phyloP scores from a whole-genome alignment of 2,329 filamentous ascomycete species.

The Zymoseptoria passerinii region DNA sequence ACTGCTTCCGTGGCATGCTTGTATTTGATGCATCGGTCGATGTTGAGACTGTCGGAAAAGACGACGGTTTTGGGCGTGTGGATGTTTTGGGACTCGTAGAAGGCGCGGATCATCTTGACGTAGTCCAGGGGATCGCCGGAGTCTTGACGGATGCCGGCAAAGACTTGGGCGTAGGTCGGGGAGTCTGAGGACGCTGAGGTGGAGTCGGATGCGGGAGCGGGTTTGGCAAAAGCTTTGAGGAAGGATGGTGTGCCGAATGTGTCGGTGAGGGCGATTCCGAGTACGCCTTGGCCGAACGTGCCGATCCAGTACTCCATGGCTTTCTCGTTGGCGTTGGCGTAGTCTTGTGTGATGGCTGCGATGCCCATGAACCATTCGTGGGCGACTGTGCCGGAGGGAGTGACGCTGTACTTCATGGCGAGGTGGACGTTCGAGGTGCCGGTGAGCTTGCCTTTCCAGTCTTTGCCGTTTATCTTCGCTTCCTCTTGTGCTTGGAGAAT shows the following conservation, averaged over 20 bases:
- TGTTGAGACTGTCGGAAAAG: slow-evolving; percentile 90
- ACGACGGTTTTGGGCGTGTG: slow-evolving; percentile 79
- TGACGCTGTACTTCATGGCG: slow-evolving; percentile 81
- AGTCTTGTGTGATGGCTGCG: slow-evolving; percentile 81
- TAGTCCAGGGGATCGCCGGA: slow-evolving; percentile 79
- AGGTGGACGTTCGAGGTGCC: slow-evolving; percentile 97
- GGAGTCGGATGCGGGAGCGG: slow-evolving; percentile 35
- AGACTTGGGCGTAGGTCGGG: slow-evolving; percentile 69
- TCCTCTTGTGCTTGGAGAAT: slow-evolving; percentile 71
- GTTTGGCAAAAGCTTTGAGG: slow-evolving; percentile 70
- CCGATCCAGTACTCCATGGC: slow-evolving; percentile 82
- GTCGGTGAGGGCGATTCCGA: slow-evolving; percentile 81
- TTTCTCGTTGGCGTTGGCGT: slow-evolving; percentile 72
- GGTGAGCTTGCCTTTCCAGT: slow-evolving; percentile 62
- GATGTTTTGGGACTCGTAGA: slow-evolving; percentile 70
- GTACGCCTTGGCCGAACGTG: slow-evolving; percentile 71
- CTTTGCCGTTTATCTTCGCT: slow-evolving; percentile 47
- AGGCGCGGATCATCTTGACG: slow-evolving; percentile 67
- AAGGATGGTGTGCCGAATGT: slow-evolving; percentile 92
- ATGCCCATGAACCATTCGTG: slow-evolving; percentile 99
- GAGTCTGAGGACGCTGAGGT: slow-evolving; percentile 10
- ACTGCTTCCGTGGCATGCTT: slow-evolving; percentile 71
- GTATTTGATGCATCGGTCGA: slow-evolving; percentile 85
- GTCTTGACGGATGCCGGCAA: slow-evolving; percentile 79
- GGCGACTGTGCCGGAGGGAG: slow-evolving; percentile 80